Base-by-base conservation (phyloP, 441 rosid genomes). In the Croton setiger region DNA sequence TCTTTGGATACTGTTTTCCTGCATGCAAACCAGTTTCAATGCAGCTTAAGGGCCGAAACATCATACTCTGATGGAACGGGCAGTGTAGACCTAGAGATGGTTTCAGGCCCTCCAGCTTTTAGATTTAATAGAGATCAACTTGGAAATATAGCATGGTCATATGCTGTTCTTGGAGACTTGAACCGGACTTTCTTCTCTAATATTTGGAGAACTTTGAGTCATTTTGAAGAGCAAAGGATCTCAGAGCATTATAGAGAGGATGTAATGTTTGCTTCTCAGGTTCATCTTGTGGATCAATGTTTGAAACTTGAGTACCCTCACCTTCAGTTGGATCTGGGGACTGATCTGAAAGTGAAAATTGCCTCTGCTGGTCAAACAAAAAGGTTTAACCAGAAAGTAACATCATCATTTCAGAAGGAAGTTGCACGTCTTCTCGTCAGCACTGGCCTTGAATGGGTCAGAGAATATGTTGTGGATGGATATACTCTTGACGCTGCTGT, bases 121-220 rank as follows among this genome's bases (percentile, higher is more conserved):
- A 81, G 81, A 72, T 84, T 92, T 23, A 86, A 78, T 75, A 83
- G 96, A 70, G 90, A 90, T 79, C 97, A 92, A 80, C 90, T 95
- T 5, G 96, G 98, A 43, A 92, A 88, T 75, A 76, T 92, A 74
- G 93, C 99, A 62, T 95, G 99, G 99, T 95, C 99, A 43, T 95
- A 90, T 80, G 96, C 98, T 75, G 97, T 90, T 78, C 89, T 92
- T 63, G 95, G 93, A 31, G 88, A 84, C 70, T 13, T 90, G 76
- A 86, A 87, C 62, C 83, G 83, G 11, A 66, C 74, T 65, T 95
- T 88, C 86, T 95, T 92, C 75, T 79, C 88, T 53, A 84, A 80
- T 66, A 67, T 83, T 60, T 95, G 98, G 98, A 85, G 77, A 72
- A 69, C 80, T 45, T 72, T 90, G 63, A 79, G 81, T 74, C 72